Conservation (phyloP, 2,329 filamentous ascomycete genomes). For the Hypoxylon sp. region DNA sequence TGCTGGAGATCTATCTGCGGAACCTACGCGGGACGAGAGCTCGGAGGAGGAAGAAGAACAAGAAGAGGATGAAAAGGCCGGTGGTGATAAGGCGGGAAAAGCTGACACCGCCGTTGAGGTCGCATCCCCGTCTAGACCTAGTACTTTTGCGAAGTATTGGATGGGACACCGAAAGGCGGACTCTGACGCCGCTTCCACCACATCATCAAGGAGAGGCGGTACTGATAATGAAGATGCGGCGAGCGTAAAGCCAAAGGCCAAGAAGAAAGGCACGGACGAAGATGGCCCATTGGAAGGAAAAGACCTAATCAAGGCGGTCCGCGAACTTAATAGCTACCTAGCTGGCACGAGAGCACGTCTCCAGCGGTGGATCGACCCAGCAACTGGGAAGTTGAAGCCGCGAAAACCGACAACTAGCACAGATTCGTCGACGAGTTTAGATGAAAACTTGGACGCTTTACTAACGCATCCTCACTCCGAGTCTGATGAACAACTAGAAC, state of each 20-base stretch:
- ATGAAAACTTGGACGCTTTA: conserved; percentile 51
- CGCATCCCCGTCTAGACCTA: conserved; percentile 57
- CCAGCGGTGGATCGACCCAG: conserved; percentile 73
- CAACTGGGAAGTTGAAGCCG: conserved; percentile 73
- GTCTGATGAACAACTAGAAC: conserved; percentile 74
- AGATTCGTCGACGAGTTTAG: conserved; percentile 54
- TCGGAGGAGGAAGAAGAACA: conserved; percentile 60
- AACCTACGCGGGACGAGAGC: conserved; percentile 62
- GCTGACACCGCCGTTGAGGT: conserved; percentile 47
- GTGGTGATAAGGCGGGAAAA: conserved; percentile 54
- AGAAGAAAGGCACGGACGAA: conserved; percentile 55
- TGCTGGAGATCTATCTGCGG: conserved; percentile 81
- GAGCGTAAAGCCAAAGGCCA: conserved; percentile 63
- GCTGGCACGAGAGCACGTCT: conserved; percentile 83
- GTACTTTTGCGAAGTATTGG: conserved; percentile 69
- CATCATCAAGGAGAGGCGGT: conserved; percentile 70
- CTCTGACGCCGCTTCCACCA: conserved; percentile 71
- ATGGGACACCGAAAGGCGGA: conserved; percentile 64
- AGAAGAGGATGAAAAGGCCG: conserved; percentile 57
- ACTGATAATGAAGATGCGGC: conserved; percentile 66
- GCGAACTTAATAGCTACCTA: conserved; percentile 88
- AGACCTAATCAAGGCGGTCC: conserved; percentile 84
- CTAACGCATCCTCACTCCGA: conserved; percentile 63
- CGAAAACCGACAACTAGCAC: conserved; percentile 61
- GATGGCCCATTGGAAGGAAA: conserved; percentile 79